A percentile compares a stretch with the other conserved stretches of the same genome.
These are phyloP conservation scores for Hydnomerulius pinastri DNA, from an alignment of 768 basidiomycete species.

Conservation along the genomic window DNA sequence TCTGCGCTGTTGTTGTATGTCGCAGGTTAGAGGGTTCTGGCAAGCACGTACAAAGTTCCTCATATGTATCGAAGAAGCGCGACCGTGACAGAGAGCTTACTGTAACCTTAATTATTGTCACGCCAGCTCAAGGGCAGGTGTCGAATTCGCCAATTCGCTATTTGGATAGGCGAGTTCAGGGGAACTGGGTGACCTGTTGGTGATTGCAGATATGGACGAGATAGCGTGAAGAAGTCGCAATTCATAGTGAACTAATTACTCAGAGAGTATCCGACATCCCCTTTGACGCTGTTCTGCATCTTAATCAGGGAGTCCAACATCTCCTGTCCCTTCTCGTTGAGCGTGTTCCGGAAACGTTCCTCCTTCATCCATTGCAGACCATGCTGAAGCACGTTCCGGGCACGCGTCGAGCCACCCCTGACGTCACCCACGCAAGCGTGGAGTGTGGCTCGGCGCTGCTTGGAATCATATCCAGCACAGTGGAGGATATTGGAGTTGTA, in stretches of 20 bases:
- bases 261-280: slow-evolving; percentile 56
- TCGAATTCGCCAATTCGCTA: too few species aligned
- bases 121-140: too few species aligned
- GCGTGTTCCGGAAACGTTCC: slow-evolving; percentile 43
- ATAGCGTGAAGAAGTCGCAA: not conserved
- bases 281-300: slow-evolving; percentile 47
- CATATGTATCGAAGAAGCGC: too few species aligned
- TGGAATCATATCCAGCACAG: slow-evolving; percentile 62
- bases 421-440: slow-evolving; percentile 69
- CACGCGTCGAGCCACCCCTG: slow-evolving; percentile 61
- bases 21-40: too few species aligned
- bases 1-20: too few species aligned
- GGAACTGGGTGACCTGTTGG: too few species aligned
- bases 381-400: slow-evolving; percentile 76
- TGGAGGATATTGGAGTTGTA: slow-evolving; percentile 82
- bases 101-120: too few species aligned
- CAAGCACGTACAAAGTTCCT: too few species aligned
- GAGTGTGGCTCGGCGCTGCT: slow-evolving; percentile 57
- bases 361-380: slow-evolving; percentile 71
- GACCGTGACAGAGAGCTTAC: too few species aligned
- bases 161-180: too few species aligned
- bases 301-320: slow-evolving; percentile 63
- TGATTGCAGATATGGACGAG: too few species aligned
- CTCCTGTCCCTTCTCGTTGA: slow-evolving; percentile 45
- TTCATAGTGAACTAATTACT: slow-evolving; percentile 23